Evolutionary conservation across 768 basidiomycete species (phyloP), one percentile per base, ranked within the genome.

Genomic region (Rhizopogon vulgaris): DNA sequence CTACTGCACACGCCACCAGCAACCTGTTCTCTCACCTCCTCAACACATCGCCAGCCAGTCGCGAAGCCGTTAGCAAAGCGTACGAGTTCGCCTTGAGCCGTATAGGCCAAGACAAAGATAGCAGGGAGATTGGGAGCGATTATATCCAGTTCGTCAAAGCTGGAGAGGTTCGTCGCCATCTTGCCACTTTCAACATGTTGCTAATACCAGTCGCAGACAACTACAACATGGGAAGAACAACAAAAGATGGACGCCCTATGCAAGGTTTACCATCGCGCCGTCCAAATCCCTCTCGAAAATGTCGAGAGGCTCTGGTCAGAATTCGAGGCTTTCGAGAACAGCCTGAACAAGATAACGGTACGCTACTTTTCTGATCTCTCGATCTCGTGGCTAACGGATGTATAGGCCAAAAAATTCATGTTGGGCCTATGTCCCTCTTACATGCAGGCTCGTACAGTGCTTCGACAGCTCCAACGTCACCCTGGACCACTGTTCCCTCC

Each of bases 221-320:
- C 78, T 11, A 89, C 86, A 24, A 91, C 92, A 18, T 97, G 94
- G 94, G 95, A 98, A 66, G 85, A 88, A 57, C 90, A 94, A 61
- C 91, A 95, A 63, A 92, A 93, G 66, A 94, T 93, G 87, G 95
- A 96, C 58, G 80, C 84, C 1, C 73, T 98, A 4, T 83, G 96
- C 53, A 91, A 90, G 65, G 85, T 90, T 1, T 96, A 96, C 70
- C 91, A 94, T 62, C 84, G 91, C 46, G 95, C 92, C 2, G 88
- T 98, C 18, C 90, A 92, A 63, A 91, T 96, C 28, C 95, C 95
- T 0, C 78, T 98, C 58, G 89, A 93, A 66, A 94, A 94, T 61
- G 83, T 97, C 60, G 94, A 97, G 64, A 76, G 76, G 38, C 75
- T 99, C 17, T 99, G 96, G 96, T 83, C 87, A 60, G 93, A 96